These are phyloP conservation scores for Citrullus amarus DNA, from an alignment of 306 rosid species.

Conservation along the genomic window DNA sequence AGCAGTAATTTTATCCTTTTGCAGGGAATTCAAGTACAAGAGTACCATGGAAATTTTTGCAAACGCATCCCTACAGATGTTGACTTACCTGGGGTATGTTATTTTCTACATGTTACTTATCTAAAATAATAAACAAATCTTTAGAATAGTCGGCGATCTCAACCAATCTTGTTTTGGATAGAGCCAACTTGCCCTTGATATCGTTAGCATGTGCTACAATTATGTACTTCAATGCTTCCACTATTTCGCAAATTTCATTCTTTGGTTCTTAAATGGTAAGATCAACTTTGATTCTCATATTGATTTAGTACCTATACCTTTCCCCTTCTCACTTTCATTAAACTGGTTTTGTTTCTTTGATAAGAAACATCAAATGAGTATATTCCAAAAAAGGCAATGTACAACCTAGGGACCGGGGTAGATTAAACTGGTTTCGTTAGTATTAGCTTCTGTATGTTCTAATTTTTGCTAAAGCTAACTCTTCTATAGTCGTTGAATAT, in stretches of 20 bases:
- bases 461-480: neutral
- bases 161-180: neutral
- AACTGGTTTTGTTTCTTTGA: neutral
- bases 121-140: neutral
- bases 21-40: constrained; percentile 96
- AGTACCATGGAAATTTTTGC: constrained; percentile 84
- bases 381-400: too few relatives aligned
- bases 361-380: too few relatives aligned
- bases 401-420: too few relatives aligned
- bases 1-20: constrained; percentile 9
- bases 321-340: neutral
- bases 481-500: neutral
- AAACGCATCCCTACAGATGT: constrained; percentile 93
- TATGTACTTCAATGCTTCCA: neutral
- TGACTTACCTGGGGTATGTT: constrained; percentile 86
- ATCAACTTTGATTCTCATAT: neutral
- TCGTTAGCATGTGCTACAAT: neutral
- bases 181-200: neutral
- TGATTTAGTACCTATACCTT: neutral
- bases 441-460: neutral
- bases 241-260: neutral
- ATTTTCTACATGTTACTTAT: constrained; percentile 14
- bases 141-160: neutral
- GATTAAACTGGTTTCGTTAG: neutral
- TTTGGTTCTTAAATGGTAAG: neutral